Base-by-base conservation (phyloP, 2,329 filamentous ascomycete species). In the Colletotrichum liriopes region DNA sequence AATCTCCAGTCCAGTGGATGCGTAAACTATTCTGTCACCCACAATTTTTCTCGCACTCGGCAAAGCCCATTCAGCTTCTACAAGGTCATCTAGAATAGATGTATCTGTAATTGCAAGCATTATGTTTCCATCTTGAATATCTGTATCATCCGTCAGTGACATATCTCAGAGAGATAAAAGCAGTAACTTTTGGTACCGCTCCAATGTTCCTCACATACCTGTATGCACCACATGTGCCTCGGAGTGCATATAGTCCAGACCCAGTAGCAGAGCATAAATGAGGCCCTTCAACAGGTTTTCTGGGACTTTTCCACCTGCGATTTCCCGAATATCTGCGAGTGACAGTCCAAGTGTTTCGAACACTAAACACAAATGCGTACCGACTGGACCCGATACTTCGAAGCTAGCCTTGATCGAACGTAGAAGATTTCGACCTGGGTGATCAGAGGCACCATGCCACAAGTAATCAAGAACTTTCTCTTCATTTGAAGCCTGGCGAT, bases 31-130 rank as follows among this genome's bases (percentile, higher is more conserved):
- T 5, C 79, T 76, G 67, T 78, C 77, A 5, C 52, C 29, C 23
- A 78, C 68, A n/a, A 78, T 56, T 64, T 81, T 81, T 32, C 77
- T 73, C 4, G 78, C 74, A 12, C 67, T 71, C 8, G 78, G 77
- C 11, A 66, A n/a, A 3, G 58, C 60, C 63, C 73, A 64, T 47
- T 76, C 76, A 2, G 37, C 61, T 45, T 70, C 56, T 23, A 74
- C 74, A 1, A 77, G 62, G 14, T 63, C 26, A 18, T 70, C 62
- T 2, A 78, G 67, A 20, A 75, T 47, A 9, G 52, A 37, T 23
- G 39, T 54, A 41, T 77, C 67, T 26, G 70, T 70, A 3, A 73
- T 63, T 5, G 74, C 76, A 18, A 78, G 41, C 37, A 78, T 73
- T 41, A 78, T 74, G 56, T 78, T 78, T 6, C 77, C 77, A 5